These are phyloP conservation scores for Aspergillus alliaceus DNA, from an alignment of 2,329 filamentous ascomycete genomes.

Conservation along the genomic window DNA sequence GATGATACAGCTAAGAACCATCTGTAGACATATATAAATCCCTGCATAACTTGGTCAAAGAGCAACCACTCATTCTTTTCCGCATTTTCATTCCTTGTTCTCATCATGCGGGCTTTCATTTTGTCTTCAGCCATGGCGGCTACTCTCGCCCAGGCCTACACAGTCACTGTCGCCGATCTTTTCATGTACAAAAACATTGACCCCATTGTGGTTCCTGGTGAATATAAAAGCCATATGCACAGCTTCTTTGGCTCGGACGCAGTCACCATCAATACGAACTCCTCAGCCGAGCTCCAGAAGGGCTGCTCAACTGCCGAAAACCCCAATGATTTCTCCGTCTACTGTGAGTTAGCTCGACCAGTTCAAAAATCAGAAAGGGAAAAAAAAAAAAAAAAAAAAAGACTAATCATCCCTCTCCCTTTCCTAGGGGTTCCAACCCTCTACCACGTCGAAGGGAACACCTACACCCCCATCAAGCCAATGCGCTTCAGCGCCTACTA, in stretches of 20 bases:
- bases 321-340: slow-evolving; percentile 16
- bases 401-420: too few species aligned
- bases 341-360: slow-evolving; percentile 15
- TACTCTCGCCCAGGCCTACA: slow-evolving; percentile 15
- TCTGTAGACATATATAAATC: too few species aligned
- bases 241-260: slow-evolving; percentile 19
- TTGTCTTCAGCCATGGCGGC: slow-evolving; percentile 11
- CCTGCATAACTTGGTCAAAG: too few species aligned
- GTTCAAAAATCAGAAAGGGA: too few species aligned
- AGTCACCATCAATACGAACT: slow-evolving; percentile 10
- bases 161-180: slow-evolving; percentile 10
- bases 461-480: slow-evolving; percentile 11
- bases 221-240: slow-evolving; percentile 20
- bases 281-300: slow-evolving; percentile 15
- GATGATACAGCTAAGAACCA: too few species aligned
- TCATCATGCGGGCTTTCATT: neutral
- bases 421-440: slow-evolving; percentile 18
- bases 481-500: slow-evolving; percentile 20
- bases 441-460: slow-evolving; percentile 15
- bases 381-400: too few species aligned
- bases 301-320: slow-evolving; percentile 14
- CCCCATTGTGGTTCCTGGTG: slow-evolving; percentile 12
- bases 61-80: too few species aligned
- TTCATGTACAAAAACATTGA: slow-evolving; percentile 21
- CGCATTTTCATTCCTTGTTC: too few species aligned